These are phyloP conservation scores for Nitzschia palea DNA, from an alignment of 108 stramenopile genomes.

Conservation along the genomic window DNA sequence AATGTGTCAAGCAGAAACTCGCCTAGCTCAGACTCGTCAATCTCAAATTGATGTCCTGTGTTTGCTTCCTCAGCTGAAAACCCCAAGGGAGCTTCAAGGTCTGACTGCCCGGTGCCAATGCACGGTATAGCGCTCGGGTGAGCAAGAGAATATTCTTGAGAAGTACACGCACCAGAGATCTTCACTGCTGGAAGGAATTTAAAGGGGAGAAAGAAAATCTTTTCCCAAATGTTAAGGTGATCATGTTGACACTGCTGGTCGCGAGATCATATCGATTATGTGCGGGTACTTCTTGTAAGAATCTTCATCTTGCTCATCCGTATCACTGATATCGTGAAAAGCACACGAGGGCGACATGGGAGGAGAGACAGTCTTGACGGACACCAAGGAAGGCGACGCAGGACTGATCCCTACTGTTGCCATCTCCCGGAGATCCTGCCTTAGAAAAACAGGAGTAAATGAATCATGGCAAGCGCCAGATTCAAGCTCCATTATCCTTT, in stretches of 20 bases:
- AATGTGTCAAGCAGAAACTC: slow-evolving; percentile 43
- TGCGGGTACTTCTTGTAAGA: slow-evolving; percentile 31
- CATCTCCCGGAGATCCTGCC: slow-evolving; percentile 28
- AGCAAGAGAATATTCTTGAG: neutral
- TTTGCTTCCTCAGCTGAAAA: neutral
- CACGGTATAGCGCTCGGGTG: neutral
- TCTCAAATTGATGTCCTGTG: slow-evolving; percentile 1
- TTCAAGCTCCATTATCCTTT: slow-evolving; percentile 53
- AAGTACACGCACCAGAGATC: slow-evolving; percentile 45
- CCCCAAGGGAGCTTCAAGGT: neutral
- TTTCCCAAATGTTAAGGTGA: slow-evolving; percentile 20
- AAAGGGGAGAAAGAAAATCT: slow-evolving; percentile 1
- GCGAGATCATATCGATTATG: slow-evolving; percentile 55
- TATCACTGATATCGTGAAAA: neutral
- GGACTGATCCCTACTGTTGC: neutral
- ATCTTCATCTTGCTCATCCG: slow-evolving; percentile 1
- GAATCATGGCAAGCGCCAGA: neutral
- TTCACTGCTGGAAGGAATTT: slow-evolving; percentile 67
- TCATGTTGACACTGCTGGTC: slow-evolving; percentile 56
- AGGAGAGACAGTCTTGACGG: slow-evolving; percentile 18
- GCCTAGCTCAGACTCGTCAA: slow-evolving; percentile 36
- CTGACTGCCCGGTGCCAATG: neutral
- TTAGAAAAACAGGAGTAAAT: slow-evolving; percentile 19
- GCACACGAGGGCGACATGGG: neutral
- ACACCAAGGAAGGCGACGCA: slow-evolving; percentile 1